phyloP scores from a whole-genome alignment of 2,329 filamentous ascomycete genomes.

The Curvularia eragrostidis region DNA sequence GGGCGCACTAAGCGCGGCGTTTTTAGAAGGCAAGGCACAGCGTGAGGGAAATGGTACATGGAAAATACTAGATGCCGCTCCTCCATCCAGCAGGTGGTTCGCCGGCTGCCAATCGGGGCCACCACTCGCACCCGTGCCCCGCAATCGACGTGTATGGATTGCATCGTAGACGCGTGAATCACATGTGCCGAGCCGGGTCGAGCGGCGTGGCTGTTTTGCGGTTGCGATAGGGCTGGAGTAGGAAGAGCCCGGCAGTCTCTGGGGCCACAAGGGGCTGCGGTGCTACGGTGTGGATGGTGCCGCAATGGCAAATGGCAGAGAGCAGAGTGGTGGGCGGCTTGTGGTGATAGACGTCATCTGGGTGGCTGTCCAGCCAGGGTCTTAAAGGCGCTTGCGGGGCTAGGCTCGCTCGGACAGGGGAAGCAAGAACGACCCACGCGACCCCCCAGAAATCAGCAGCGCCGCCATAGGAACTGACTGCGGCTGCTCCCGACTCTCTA shows the following conservation, averaged over 20 bases:
- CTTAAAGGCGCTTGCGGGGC: slow-evolving; percentile 23
- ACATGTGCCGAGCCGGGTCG: slow-evolving; percentile 5
- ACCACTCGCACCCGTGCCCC: slow-evolving; percentile 12
- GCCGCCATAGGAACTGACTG: slow-evolving; percentile 8
- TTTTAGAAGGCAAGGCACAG: slow-evolving; percentile 1
- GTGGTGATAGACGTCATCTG: slow-evolving; percentile 19
- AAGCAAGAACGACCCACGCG: slow-evolving; percentile 23
- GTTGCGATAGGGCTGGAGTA: too few relatives aligned
- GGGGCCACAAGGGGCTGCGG: too few relatives aligned
- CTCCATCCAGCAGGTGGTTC: slow-evolving; percentile 11
- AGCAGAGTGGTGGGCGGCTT: neutral
- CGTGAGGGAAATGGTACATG: neutral
- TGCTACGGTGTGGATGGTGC: too few relatives aligned
- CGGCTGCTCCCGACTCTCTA: slow-evolving; percentile 4
- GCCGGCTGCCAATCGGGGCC: slow-evolving; percentile 18
- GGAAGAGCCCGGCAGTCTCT: too few relatives aligned
- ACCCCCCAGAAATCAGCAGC: slow-evolving; percentile 19
- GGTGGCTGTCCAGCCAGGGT: slow-evolving; percentile 18
- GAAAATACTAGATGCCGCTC: neutral
- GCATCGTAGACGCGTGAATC: slow-evolving; percentile 13
- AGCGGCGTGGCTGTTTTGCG: neutral
- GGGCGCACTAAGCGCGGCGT: slow-evolving; percentile 15
- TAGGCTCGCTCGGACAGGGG: slow-evolving; percentile 14
- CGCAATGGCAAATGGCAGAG: too few relatives aligned
- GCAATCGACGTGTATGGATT: slow-evolving; percentile 18